Evolutionary conservation across 1,284 basidiomycete genomes (phyloP), one percentile per base, ranked within the genome.

Genomic region (Mrakiaceae sp.): DNA sequence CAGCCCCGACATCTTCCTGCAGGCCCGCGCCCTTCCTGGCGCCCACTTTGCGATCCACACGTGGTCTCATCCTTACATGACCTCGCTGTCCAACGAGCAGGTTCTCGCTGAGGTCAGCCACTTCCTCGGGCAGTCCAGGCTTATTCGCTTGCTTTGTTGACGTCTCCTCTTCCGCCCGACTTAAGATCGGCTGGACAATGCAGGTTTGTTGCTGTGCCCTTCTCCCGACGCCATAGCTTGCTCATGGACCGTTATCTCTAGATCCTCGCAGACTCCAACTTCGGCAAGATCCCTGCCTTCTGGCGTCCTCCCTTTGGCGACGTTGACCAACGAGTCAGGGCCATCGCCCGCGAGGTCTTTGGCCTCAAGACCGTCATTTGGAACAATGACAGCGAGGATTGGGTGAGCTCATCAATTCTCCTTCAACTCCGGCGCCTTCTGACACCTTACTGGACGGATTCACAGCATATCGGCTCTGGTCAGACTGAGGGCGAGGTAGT

Each of bases 281-380:
- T 85, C 64, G 87, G 87, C 6, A 81, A 83, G 11, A 71, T 88
- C 5, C 84, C 87, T 12, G 80, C 79, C 64, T 87, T 81, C 77
- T 89, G 86, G 87, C 79, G 88, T 43, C 88, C 88, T 2, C 86
- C 88, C 16, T 88, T 83, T 71, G 87, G 88, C 55, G 88, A 90
- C 72, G 80, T 81, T 40, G 89, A 91, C 71, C 80, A 79, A 71
- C 81, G 88, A 53, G 85, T 90, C 47, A 77, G 81, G 16, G 64
- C 64, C 8, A 56, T 66, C 56, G 64, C 60, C 7, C 73, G 72
- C 66, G 70, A 72, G 58, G 76, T 78, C 44, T 78, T 78, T 64
- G 76, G 76, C 43, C 70, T 78, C 59, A 69, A 71, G 57, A 74
- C 74, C 43, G 74, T 76, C 53, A 68, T 73, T 54, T 78, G 76